A percentile compares a stretch with the other conserved stretches of the same genome.
Evolutionary conservation across 768 basidiomycete species (phyloP).

Genomic region (Leccinum disarticulatum): DNA sequence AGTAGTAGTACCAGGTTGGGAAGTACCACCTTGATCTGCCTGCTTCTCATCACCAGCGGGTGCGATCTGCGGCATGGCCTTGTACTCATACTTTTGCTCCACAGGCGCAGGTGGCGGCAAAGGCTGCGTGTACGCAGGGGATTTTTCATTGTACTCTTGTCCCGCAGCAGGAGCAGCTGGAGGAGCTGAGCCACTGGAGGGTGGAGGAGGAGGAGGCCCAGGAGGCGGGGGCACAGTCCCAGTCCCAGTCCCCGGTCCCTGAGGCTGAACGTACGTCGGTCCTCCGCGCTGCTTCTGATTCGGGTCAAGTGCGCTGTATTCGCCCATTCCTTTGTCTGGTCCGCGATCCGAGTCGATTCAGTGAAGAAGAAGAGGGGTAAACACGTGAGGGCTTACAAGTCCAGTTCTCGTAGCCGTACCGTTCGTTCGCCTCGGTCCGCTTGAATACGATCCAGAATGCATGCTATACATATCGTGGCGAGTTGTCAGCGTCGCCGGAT

Average conservation of each 20-base stretch:
- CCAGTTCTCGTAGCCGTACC: slow-evolving; percentile 25
- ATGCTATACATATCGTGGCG: slow-evolving; percentile 41
- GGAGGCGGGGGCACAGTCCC: slow-evolving; percentile 1
- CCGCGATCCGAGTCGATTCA: neutral
- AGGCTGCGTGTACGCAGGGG: neutral
- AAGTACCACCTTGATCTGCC: neutral
- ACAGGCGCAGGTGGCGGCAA: neutral
- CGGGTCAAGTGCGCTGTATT: slow-evolving; percentile 4
- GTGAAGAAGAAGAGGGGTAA: neutral
- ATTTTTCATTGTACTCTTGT: neutral
- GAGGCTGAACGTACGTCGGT: neutral
- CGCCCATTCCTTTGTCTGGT: slow-evolving; percentile 23
- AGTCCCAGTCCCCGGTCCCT: neutral
- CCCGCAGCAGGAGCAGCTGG: neutral
- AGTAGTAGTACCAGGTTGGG: neutral
- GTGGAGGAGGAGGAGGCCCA: neutral
- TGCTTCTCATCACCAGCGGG: slow-evolving; percentile 11
- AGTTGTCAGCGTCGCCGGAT: too few relatives aligned
- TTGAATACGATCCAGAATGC: slow-evolving; percentile 86
- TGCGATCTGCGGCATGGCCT: neutral
- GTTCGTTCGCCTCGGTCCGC: slow-evolving; percentile 77
- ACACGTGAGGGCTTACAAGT: slow-evolving; percentile 17
- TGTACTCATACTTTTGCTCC: slow-evolving; percentile 1
- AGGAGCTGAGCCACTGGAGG: neutral
- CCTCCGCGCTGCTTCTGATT: neutral